Conservation (phyloP, 176 grass and related monocot species). For the Musa schizocarpa region DNA sequence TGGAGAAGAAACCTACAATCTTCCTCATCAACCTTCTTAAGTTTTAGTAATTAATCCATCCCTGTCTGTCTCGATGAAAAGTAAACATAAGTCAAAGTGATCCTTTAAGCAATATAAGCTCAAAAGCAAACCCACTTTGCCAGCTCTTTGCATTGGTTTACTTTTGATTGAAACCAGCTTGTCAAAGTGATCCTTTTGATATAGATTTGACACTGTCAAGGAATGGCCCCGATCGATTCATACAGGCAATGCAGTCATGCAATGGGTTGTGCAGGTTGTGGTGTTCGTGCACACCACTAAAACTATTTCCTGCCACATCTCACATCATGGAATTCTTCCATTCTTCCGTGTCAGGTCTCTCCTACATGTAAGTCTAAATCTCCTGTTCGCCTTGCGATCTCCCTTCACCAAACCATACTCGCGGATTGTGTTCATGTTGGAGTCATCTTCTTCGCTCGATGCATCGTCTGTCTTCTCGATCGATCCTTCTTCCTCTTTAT, state of each 20-base stretch:
- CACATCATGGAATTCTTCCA: background rate
- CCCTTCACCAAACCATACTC: background rate
- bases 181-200: background rate
- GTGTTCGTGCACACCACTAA: background rate
- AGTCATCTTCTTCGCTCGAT: background rate
- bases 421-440: background rate
- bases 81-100: background rate
- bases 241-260: background rate
- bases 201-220: background rate
- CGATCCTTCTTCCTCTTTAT: background rate
- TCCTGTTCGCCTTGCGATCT: background rate
- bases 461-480: background rate
- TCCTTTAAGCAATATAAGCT: background rate
- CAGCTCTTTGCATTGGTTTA: background rate
- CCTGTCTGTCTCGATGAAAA: slow-evolving; percentile 1
- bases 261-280: background rate
- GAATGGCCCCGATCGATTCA: background rate
- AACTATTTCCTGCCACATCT: background rate
- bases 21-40: background rate
- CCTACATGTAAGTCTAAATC: too few relatives aligned
- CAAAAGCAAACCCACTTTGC: background rate
- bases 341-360: background rate
- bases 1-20: background rate
- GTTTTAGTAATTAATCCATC: background rate
- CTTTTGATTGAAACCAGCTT: background rate